Conservation (phyloP, 768 basidiomycete species). For the Daedaleopsis sinensis region DNA sequence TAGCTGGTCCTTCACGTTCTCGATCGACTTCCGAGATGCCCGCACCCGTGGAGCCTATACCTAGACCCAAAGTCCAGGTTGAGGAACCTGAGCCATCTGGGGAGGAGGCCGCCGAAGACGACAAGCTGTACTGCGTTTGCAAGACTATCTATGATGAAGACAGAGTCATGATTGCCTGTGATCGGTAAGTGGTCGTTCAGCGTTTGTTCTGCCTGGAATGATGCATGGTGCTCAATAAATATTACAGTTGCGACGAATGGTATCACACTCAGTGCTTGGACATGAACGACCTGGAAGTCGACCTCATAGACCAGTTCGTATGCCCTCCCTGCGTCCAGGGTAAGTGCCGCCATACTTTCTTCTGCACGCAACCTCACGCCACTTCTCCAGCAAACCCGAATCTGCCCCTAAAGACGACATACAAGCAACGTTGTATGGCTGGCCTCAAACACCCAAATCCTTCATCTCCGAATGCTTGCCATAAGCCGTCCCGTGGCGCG, state of each 20-base stretch:
- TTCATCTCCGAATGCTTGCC: conserved; percentile 67
- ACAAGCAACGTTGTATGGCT: conserved; percentile 77
- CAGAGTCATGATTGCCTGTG: conserved; percentile 90
- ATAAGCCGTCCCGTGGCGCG: conserved; percentile 76
- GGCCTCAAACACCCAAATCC: conserved; percentile 69
- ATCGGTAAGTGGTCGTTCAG: conserved; percentile 57
- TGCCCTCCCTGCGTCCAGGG: conserved; percentile 81
- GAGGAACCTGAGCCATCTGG: conserved; percentile 40
- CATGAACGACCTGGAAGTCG: conserved; percentile 80
- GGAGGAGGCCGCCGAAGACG: conserved; percentile 47
- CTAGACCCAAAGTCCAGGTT: conserved; percentile 55
- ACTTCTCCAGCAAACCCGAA: conserved; percentile 50
- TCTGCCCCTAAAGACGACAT: conserved; percentile 69
- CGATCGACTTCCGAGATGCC: conserved; percentile 76
- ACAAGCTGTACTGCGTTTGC: conserved; percentile 88
- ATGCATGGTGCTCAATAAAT: background rate
- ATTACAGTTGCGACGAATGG: conserved; percentile 89
- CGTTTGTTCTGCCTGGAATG: background rate
- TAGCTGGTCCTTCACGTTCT: conserved; percentile 48
- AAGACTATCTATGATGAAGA: conserved; percentile 87
- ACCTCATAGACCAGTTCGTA: conserved; percentile 91
- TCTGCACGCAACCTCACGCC: conserved; percentile 9
- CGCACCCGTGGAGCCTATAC: conserved; percentile 43
- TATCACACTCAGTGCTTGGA: conserved; percentile 87
- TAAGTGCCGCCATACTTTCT: conserved; percentile 38